These are phyloP conservation scores for Talinum fruticosum DNA, from an alignment of 148 eudicot genomes.

Conservation along the genomic window DNA sequence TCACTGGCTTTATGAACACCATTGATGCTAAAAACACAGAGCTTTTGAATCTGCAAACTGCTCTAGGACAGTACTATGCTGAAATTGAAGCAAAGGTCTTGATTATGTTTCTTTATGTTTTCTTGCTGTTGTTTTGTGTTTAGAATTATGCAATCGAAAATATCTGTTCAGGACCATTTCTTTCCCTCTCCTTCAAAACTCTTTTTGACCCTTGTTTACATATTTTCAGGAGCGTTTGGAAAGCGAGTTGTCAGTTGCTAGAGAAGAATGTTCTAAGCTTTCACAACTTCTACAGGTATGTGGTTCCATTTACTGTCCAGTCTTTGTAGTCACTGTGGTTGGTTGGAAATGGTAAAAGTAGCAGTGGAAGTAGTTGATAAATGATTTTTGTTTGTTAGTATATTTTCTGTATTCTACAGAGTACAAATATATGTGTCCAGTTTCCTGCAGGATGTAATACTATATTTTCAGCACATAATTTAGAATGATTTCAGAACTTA, in stretches of 20 bases:
- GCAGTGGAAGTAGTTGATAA: background rate
- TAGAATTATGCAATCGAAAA: background rate
- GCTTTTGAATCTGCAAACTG: conserved; percentile 87
- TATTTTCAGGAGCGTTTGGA: conserved; percentile 71
- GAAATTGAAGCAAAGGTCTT: conserved; percentile 96
- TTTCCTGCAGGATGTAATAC: background rate
- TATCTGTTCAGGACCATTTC: background rate
- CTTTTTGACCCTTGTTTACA: background rate
- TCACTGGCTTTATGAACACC: conserved; percentile 48
- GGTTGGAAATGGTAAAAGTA: background rate
- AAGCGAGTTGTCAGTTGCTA: conserved; percentile 56
- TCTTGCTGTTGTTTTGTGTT: background rate
- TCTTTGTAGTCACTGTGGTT: background rate
- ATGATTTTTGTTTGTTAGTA: background rate
- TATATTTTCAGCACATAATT: background rate
- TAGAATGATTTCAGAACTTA: background rate
- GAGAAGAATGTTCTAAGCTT: conserved; percentile 73
- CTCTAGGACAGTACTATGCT: conserved; percentile 96
- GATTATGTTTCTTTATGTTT: conserved; percentile 7
- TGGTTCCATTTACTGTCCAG: background rate
- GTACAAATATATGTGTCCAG: background rate
- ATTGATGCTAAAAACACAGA: conserved; percentile 88
- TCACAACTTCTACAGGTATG: conserved; percentile 61
- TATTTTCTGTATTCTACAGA: conserved; percentile 40
- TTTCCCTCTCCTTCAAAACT: background rate